Base-by-base conservation (phyloP, 1,284 basidiomycete genomes). In the Cutaneotrichosporon arboriforme region DNA sequence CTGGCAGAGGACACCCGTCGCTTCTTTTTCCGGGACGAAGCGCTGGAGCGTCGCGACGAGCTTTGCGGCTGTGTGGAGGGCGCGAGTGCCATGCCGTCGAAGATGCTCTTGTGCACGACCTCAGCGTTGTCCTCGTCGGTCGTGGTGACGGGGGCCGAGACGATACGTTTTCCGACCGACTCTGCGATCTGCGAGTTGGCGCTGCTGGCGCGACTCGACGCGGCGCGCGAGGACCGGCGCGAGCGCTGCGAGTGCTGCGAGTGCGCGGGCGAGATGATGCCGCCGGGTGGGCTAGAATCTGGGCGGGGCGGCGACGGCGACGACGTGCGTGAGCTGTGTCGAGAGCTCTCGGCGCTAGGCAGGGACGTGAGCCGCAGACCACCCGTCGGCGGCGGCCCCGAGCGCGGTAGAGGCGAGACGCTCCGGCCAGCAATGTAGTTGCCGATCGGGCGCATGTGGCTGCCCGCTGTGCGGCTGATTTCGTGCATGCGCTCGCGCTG, bases 401-500 rank as follows among this genome's bases (percentile, higher is more conserved):
- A 21, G 41, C 41, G 41, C 41, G 45, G 23, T 8, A 35, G 34
- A 23, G 45, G 38, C 20, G 44, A 41, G 17, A 46, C 37, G n/a
- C 37, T 34, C 4, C 50, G 43, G 31, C 50, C 50, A 14, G 44
- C 48, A 21, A 49, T 35, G 44, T 52, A 46, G 15, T 46, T 20
- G 35, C 46, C 46, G 23, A 53, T 53, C 14, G 46, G 35, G 7
- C 46, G 46, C 52, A 53, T 53, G 40, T 53, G 52, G 52, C 52
- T 53, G 41, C 12, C 55, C 2, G 55, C 55, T 7, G 45, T 35
- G 7, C 55, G 44, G 37, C 51, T 54, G 41, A 57, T 57, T 41
- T 53, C 51, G 14, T 51, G 44, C 55, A 57, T 57, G 31, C 51
- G 51, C 18, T 47, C 48, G 7, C 52, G 45, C 45, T 53, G 51